Evolutionary conservation across 2,329 filamentous ascomycete genomes (phyloP).

Genomic region (Chaetomium olivaceum): DNA sequence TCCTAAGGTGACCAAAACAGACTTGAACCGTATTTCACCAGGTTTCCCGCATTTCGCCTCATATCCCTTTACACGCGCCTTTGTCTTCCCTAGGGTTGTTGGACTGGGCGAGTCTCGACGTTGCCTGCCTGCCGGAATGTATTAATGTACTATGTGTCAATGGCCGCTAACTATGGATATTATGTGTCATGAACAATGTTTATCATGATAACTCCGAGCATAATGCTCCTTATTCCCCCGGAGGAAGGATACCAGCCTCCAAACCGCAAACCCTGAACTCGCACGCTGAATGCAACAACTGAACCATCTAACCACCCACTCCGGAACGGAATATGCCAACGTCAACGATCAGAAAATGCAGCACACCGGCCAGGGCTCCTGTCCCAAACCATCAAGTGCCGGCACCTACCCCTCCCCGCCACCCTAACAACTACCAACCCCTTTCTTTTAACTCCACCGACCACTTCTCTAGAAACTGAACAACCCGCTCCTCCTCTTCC

Average conservation of each 20-base stretch:
- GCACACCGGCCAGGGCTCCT: too few relatives aligned
- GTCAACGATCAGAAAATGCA: neutral
- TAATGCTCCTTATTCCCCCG: neutral
- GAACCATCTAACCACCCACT: neutral
- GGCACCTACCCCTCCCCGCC: too few relatives aligned
- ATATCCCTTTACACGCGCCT: neutral
- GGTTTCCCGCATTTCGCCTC: neutral
- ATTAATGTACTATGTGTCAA: too few relatives aligned
- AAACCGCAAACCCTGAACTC: neutral
- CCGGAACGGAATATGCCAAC: neutral
- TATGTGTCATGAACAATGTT: neutral
- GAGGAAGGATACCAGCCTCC: neutral
- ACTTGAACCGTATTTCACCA: neutral
- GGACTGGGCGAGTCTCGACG: too few relatives aligned
- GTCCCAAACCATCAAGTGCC: neutral
- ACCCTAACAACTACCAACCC: neutral
- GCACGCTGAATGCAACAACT: neutral
- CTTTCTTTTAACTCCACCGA: neutral
- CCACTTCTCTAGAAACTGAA: conserved; percentile 50
- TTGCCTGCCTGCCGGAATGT: too few relatives aligned
- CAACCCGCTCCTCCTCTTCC: conserved; percentile 58
- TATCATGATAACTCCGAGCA: neutral
- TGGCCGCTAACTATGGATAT: too few relatives aligned
- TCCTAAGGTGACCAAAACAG: too few relatives aligned
- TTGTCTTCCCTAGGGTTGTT: neutral